Conservation (phyloP, 2,329 filamentous ascomycete genomes). For the Aspergillus costaricaensis region DNA sequence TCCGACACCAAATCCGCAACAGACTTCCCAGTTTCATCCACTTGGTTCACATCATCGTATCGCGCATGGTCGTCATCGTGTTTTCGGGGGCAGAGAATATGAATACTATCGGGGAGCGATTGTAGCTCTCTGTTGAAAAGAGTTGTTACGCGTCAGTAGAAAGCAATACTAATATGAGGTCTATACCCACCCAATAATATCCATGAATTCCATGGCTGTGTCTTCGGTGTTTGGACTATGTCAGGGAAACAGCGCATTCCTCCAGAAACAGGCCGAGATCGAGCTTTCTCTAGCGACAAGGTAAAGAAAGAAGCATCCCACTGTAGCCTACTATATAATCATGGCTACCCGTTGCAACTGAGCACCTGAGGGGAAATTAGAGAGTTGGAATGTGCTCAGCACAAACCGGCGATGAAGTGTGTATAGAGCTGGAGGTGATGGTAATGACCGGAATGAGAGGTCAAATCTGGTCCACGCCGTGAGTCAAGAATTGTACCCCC, state of each 20-base stretch:
- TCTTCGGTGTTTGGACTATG: neutral
- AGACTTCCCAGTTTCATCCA: slow-evolving; percentile 47
- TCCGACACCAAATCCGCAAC: slow-evolving; percentile 54
- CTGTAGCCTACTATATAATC: slow-evolving; percentile 15
- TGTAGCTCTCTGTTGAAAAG: slow-evolving; percentile 43
- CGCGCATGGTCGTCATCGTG: slow-evolving; percentile 64
- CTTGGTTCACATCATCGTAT: slow-evolving; percentile 60
- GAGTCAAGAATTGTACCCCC: neutral
- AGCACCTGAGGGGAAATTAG: neutral
- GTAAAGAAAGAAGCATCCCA: neutral
- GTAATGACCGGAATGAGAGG: neutral
- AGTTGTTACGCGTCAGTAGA: slow-evolving; percentile 12
- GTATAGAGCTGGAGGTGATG: too few relatives aligned
- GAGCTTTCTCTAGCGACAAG: neutral
- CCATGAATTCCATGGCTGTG: slow-evolving; percentile 44
- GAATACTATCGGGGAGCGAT: slow-evolving; percentile 50
- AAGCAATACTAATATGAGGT: neutral
- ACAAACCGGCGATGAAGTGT: neutral
- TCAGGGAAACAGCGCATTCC: slow-evolving; percentile 20
- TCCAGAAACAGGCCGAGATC: neutral
- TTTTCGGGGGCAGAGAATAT: slow-evolving; percentile 69
- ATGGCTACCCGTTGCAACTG: slow-evolving; percentile 16
- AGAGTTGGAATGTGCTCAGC: neutral
- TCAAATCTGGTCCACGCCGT: neutral
- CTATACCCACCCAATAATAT: slow-evolving; percentile 42